phyloP scores from a whole-genome alignment of 2,329 filamentous ascomycete genomes.

The Alternaria triticimaculans region DNA sequence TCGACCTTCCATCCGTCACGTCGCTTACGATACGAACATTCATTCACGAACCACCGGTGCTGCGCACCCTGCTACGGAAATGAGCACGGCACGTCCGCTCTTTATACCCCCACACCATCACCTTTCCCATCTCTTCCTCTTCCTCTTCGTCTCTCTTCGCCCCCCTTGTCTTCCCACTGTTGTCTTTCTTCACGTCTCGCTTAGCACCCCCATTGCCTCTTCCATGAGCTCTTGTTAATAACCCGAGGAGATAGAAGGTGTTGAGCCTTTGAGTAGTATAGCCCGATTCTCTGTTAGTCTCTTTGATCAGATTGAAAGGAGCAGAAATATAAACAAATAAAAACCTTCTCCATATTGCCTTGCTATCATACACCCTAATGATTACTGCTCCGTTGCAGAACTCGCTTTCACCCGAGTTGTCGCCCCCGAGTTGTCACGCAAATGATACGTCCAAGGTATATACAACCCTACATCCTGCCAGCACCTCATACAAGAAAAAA shows the following conservation, averaged over 20 bases:
- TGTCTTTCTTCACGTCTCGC: slow-evolving; percentile 6
- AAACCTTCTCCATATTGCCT: neutral
- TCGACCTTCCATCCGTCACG: slow-evolving; percentile 1
- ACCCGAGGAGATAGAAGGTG: neutral
- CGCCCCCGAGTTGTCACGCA: too few relatives aligned
- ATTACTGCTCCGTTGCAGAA: too few relatives aligned
- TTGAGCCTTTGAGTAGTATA: neutral
- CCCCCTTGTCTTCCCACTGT: neutral
- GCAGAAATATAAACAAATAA: neutral
- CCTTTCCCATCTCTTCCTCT: neutral
- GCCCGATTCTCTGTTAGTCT: neutral
- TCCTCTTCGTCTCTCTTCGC: neutral
- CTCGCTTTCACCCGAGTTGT: too few relatives aligned
- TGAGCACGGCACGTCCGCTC: slow-evolving; percentile 13
- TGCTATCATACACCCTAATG: too few relatives aligned
- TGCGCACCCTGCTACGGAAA: slow-evolving; percentile 13
- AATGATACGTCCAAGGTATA: neutral
- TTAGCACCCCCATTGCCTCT: neutral
- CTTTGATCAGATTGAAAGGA: neutral
- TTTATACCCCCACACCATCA: slow-evolving; percentile 5
- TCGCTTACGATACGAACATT: slow-evolving; percentile 15
- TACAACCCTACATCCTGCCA: neutral
- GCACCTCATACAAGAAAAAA: too few relatives aligned
- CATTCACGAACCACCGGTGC: slow-evolving; percentile 12
- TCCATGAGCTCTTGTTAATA: slow-evolving; percentile 2